These are phyloP conservation scores for Solanum rostratum DNA, from an alignment of 257 asterid species.

Conservation along the genomic window DNA sequence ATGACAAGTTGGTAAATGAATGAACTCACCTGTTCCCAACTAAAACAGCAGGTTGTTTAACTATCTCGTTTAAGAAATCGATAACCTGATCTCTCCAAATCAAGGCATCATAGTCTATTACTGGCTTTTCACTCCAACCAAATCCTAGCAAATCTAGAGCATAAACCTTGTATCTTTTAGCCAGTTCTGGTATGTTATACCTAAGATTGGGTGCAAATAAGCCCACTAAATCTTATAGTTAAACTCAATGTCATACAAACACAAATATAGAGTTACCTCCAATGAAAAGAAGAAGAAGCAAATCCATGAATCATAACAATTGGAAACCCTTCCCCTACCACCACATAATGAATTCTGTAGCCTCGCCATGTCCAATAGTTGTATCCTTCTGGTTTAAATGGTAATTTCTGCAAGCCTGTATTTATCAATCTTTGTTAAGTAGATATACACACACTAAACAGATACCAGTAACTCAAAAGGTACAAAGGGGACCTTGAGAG, in stretches of 20 bases:
- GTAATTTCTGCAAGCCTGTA: conserved; percentile 59
- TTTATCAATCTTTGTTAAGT: background rate
- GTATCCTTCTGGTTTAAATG: conserved; percentile 74
- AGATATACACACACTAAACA: background rate
- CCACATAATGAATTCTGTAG: conserved; percentile 70
- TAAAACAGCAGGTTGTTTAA: conserved; percentile 72
- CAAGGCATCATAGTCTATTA: conserved; percentile 72
- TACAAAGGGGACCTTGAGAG: conserved; percentile 28
- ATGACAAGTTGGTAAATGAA: background rate
- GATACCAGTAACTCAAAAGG: background rate
- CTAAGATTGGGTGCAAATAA: conserved; percentile 11
- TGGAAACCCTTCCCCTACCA: conserved; percentile 77
- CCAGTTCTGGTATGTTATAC: conserved; percentile 82
- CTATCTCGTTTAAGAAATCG: conserved; percentile 69
- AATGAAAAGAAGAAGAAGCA: conserved; percentile 93
- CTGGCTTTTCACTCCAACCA: conserved; percentile 97
- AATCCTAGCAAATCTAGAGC: conserved; percentile 88
- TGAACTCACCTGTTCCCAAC: conserved; percentile 72
- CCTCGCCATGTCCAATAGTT: conserved; percentile 82
- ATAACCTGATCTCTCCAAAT: conserved; percentile 92
- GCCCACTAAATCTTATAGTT: background rate
- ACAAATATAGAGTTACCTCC: conserved; percentile 46
- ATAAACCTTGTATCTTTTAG: conserved; percentile 74
- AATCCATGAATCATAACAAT: conserved; percentile 88
- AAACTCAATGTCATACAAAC: background rate